Base-by-base conservation (phyloP, 306 rosid genomes). In the Citrullus amarus region DNA sequence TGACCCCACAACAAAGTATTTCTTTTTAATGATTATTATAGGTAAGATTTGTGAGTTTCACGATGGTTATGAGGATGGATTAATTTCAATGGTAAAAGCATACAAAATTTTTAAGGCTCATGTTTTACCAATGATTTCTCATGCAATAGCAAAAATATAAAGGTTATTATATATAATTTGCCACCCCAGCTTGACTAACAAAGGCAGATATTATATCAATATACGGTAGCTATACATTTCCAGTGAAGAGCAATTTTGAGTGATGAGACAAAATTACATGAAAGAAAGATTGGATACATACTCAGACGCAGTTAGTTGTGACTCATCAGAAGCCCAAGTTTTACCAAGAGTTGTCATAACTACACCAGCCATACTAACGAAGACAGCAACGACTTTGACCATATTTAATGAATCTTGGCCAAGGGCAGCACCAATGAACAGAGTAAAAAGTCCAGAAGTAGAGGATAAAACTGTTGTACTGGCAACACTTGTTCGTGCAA, bases 381-480 rank as follows among this genome's bases (percentile, higher is more conserved):
- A 87, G 76, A 96, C 99, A 74, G 99, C 96, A 80, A 91, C 88
- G 43, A 92, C 89, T 91, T 91, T 96, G 51, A 97, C 80, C 59
- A 88, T 66, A 87, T 88, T 91, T 70, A 96, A 86, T 78, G 93
- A 81, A 85, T 96, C 99, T 89, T 96, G 91, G 13, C 97, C 99
- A 86, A 96, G 82, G 74, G 85, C 60, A 28, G 88, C 98, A 56
- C 97, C 98, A 79, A 92, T 85, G 77, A 96, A 96, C 84, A 96
- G 98, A 48, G 99, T 96, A 85, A 96, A 96, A 81, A 96, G 93
- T 76, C 99, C 99, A 46, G 99, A 96, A 39, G 99, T 96, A 82
- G 99, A 96, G 73, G 99, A 92, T 79, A 96, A 83, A 53, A 96
- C 98, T 73, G 98, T 96, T 76, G 99, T 92, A 78, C 99, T 96